phyloP scores from a whole-genome alignment of 78 protist genomes.

The Mantamonas sphyraenae region DNA sequence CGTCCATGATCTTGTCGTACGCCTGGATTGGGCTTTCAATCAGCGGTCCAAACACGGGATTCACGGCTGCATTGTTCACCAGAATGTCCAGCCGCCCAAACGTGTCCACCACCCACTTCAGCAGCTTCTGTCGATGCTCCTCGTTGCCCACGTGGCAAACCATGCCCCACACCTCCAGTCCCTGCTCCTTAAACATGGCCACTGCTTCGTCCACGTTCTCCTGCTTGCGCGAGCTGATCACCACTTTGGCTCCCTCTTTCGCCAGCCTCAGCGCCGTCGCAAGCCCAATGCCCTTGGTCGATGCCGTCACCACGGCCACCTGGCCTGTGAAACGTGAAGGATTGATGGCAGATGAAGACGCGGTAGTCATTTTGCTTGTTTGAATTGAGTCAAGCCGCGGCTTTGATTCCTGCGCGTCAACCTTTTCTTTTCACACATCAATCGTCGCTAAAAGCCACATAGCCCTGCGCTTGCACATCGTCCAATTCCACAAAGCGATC shows the following conservation, averaged over 20 bases:
- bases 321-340: too few relatives aligned
- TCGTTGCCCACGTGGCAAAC: conserved; percentile 9
- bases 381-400: too few relatives aligned
- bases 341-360: too few relatives aligned
- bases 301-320: conserved; percentile 25
- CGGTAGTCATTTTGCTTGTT: too few relatives aligned
- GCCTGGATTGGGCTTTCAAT: background rate
- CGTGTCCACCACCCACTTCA: background rate
- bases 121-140: background rate
- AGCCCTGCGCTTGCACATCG: too few relatives aligned
- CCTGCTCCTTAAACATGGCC: background rate
- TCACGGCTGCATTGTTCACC: conserved; percentile 38
- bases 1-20: conserved; percentile 36
- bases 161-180: background rate
- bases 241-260: conserved; percentile 26
- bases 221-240: conserved; percentile 23
- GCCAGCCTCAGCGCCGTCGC: conserved; percentile 31
- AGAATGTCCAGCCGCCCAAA: conserved; percentile 28
- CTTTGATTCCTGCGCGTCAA: too few relatives aligned
- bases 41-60: conserved; percentile 8
- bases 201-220: conserved; percentile 10
- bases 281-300: conserved; percentile 39
- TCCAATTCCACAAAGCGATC: too few relatives aligned
- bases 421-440: too few relatives aligned
- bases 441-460: too few relatives aligned